Evolutionary conservation across 31 red algal species (phyloP), one percentile per base, ranked within the genome.

Genomic region (Asparagopsis taxiformis): DNA sequence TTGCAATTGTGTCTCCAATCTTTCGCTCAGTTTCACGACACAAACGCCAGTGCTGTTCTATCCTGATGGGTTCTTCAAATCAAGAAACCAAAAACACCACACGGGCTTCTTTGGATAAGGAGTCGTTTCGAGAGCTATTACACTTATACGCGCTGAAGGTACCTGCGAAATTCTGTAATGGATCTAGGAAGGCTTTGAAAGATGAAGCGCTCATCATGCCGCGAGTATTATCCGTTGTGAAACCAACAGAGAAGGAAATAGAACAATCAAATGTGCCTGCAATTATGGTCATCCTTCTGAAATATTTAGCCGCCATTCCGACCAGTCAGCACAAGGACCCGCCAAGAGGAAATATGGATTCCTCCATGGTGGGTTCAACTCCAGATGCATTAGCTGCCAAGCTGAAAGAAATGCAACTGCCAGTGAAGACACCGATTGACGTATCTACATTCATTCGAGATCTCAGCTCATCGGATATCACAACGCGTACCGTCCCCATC

Each of bases 401-500:
- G 41, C 0, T 68, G 19, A 17, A 39, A n/a, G 37, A 68, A 28
- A 28, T 19, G 3, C 36, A 41, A 0, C 24, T 37, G 24, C 44
- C 20, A 5, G 0, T 11, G 21, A 44, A 34, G 0, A 29, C 55
- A 70, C 16, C 8, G 63, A 17, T 13, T 49, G 36, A 51, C 25
- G 15, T 39, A 55, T n/a, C 23, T 38, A 48, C 17, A 32, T 56
- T 31, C 67, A n/a, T 33, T 50, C 1, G 28, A 75, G 30, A 62
- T 10, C 16, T 69, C 7, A 38, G 41, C 30, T 35, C 35, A 22
- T n/a, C 31, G 31, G 64, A 76, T 41, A 49, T 55, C 1, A 17
- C 55, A 2, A 59, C 39, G 28, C 25, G 55, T n/a, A 34, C 74
- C 15, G 44, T 97, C 10, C 21, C 44, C 8, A 37, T 92, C n/a